A percentile compares a stretch with the other conserved stretches of the same genome.
These are phyloP conservation scores for Cymbopogon flexuosus DNA, from an alignment of 202 grass and related monocot genomes.

Conservation along the genomic window DNA sequence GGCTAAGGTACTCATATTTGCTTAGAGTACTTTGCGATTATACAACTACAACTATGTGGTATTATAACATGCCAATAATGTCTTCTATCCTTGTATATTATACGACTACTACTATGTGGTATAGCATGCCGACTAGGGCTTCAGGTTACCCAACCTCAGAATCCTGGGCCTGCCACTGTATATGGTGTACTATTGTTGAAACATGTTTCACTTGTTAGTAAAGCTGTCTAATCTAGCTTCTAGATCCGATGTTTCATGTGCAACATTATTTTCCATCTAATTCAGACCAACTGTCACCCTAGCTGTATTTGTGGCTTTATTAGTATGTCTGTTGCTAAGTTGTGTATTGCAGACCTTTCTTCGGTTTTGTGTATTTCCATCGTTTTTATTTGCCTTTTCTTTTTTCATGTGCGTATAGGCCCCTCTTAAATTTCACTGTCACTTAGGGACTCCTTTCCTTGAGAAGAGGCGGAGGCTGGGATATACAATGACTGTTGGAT, in stretches of 20 bases:
- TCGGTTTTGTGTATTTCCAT: background rate
- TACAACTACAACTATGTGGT: background rate
- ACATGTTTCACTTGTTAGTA: background rate
- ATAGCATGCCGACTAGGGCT: too few relatives aligned
- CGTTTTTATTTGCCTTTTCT: background rate
- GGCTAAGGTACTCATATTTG: too few relatives aligned
- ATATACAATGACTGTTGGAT: conserved; percentile 32
- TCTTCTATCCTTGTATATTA: background rate
- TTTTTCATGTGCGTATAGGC: background rate
- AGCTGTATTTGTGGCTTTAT: background rate
- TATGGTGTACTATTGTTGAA: background rate
- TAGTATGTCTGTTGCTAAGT: background rate
- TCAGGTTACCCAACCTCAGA: too few relatives aligned
- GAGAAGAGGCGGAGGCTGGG: background rate
- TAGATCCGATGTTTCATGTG: background rate
- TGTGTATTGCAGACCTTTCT: background rate
- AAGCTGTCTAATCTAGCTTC: background rate
- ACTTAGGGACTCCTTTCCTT: background rate
- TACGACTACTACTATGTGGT: background rate
- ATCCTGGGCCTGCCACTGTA: background rate
- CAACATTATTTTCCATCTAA: background rate
- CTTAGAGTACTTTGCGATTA: background rate
- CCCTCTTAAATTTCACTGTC: background rate
- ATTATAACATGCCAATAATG: background rate
- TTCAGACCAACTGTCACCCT: background rate